phyloP scores from a whole-genome alignment of 371 early-diverging fungal genomes.

The Mortierella sp. region DNA sequence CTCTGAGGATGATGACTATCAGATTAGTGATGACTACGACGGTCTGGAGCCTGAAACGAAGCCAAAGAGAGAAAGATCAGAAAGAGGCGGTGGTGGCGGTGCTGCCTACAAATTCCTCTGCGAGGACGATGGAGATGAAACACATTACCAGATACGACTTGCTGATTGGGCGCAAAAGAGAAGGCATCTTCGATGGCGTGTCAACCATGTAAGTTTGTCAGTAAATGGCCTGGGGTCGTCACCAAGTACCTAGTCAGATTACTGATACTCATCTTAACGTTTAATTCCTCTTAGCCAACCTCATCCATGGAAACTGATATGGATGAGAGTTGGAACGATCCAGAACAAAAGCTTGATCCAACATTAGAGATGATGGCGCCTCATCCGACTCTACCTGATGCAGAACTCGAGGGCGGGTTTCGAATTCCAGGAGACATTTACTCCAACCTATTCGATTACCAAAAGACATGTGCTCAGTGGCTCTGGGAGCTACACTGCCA shows the following conservation, averaged over 20 bases:
- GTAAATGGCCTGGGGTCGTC: not conserved
- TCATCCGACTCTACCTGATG: constrained; percentile 71
- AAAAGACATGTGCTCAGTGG: constrained; percentile 90
- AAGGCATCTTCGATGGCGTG: constrained; percentile 57
- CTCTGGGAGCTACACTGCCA: constrained; percentile 90
- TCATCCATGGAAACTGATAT: constrained; percentile 26
- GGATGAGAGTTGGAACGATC: constrained; percentile 29
- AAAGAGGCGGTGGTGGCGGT: constrained; percentile 13
- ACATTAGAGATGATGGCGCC: constrained; percentile 67
- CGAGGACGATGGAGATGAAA: constrained; percentile 74
- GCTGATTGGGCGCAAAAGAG: constrained; percentile 65
- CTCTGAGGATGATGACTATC: constrained; percentile 35
- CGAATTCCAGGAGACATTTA: constrained; percentile 88
- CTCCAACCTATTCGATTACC: constrained; percentile 92
- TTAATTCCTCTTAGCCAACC: constrained; percentile 15
- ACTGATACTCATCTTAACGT: not conserved
- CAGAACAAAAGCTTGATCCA: constrained; percentile 47
- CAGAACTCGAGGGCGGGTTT: constrained; percentile 64
- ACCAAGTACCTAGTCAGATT: not conserved
- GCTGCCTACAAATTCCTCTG: constrained; percentile 47
- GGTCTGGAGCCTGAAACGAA: constrained; percentile 9
- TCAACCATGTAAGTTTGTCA: constrained; percentile 37
- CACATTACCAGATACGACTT: constrained; percentile 64
- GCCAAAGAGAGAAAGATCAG: constrained; percentile 20
- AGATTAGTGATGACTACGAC: constrained; percentile 10